phyloP scores from a whole-genome alignment of 108 stramenopile genomes.

The Cyclotella choctawhatcheeana region DNA sequence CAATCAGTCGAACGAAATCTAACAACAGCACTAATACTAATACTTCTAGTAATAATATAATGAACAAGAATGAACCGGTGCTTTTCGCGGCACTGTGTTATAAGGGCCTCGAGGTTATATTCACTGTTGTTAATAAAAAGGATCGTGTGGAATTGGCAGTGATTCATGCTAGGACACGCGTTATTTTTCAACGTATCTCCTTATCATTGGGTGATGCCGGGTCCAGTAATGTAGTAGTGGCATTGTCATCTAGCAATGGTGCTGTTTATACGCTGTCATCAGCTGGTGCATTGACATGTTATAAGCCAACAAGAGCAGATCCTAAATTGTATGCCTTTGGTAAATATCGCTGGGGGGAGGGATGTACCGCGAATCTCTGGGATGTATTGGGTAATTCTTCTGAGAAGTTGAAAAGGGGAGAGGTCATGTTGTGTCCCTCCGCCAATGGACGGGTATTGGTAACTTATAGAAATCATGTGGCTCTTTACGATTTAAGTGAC shows the following conservation, averaged over 20 bases:
- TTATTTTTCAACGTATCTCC: conserved; percentile 61
- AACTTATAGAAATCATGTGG: background rate
- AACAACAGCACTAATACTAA: no score
- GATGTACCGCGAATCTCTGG: conserved; percentile 25
- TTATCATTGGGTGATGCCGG: conserved; percentile 15
- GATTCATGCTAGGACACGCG: conserved; percentile 70
- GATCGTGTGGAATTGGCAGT: conserved; percentile 33
- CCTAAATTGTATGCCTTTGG: conserved; percentile 40
- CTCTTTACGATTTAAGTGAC: background rate
- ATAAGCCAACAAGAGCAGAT: conserved; percentile 35
- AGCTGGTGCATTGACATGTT: conserved; percentile 46
- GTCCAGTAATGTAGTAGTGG: conserved; percentile 18
- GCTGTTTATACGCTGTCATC: conserved; percentile 33
- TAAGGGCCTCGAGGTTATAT: conserved; percentile 71
- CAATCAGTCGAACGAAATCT: no score
- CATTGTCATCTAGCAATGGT: conserved; percentile 42
- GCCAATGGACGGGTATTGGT: background rate
- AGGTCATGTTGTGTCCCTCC: background rate
- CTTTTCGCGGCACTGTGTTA: conserved; percentile 47
- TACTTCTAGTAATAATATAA: no score
- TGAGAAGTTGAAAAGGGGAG: background rate
- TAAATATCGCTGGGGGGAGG: conserved; percentile 45
- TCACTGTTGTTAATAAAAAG: conserved; percentile 43
- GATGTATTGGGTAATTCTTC: conserved; percentile 36
- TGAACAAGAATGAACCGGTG: no score